These are phyloP conservation scores for Russula griseocarnosa DNA, from an alignment of 768 basidiomycete species.

Conservation along the genomic window DNA sequence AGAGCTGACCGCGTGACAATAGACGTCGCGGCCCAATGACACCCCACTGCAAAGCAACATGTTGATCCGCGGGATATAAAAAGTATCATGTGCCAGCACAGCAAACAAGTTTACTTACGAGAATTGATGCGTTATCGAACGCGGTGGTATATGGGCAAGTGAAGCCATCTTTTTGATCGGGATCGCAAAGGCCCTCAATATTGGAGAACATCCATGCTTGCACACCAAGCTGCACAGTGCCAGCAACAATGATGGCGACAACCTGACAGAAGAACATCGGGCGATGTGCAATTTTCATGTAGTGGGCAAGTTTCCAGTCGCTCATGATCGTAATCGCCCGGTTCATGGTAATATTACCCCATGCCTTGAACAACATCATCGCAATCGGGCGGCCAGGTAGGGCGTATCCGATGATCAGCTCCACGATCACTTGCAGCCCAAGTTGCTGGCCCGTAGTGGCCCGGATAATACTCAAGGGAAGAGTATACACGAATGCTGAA, in stretches of 20 bases:
- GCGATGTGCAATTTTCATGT: constrained; percentile 70
- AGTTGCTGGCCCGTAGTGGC: constrained; percentile 80
- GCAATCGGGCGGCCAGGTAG: constrained; percentile 75
- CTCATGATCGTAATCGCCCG: constrained; percentile 75
- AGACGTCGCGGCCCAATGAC: constrained; percentile 66
- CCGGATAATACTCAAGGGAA: constrained; percentile 56
- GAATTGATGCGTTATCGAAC: constrained; percentile 74
- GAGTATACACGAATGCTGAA: constrained; percentile 40
- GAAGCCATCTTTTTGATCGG: constrained; percentile 55
- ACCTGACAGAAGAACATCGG: no score
- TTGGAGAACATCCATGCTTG: no score
- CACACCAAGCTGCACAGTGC: no score
- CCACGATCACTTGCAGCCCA: constrained; percentile 69
- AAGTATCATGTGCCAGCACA: neutral
- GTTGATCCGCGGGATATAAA: neutral
- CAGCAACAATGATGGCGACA: no score
- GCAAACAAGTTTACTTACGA: constrained; percentile 51
- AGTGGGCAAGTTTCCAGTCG: constrained; percentile 73
- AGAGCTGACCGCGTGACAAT: constrained; percentile 5
- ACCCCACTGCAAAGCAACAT: constrained; percentile 39
- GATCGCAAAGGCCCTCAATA: constrained; percentile 56
- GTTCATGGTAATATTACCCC: constrained; percentile 67
- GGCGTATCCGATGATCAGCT: constrained; percentile 75
- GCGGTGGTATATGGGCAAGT: constrained; percentile 67
- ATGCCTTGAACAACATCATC: constrained; percentile 86